Conservation (phyloP, 2,329 filamentous ascomycete genomes). For the Colletotrichum sp. region DNA sequence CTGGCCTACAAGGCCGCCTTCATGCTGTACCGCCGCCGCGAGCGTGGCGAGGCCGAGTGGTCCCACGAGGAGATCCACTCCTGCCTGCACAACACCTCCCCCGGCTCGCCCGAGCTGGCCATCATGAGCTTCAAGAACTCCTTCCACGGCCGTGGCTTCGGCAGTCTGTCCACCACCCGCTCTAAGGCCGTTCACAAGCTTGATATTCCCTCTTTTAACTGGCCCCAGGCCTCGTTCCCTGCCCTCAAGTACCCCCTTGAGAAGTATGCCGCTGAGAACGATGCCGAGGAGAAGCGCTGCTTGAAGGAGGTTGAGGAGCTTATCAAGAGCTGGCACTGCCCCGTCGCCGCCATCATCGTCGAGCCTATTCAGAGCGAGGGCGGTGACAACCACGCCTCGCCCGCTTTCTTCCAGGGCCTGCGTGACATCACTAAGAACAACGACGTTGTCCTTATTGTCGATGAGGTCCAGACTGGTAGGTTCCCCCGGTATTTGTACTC, state of each 20-base stretch:
- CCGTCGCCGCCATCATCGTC: conserved; percentile 75
- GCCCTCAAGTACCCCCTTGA: conserved; percentile 77
- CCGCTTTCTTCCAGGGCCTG: conserved; percentile 78
- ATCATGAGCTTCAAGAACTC: conserved; percentile 80
- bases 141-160: conserved; percentile 85
- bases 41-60: conserved; percentile 77
- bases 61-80: conserved; percentile 70
- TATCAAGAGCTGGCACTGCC: conserved; percentile 70
- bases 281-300: conserved; percentile 73
- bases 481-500: background rate
- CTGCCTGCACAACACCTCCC: conserved; percentile 74
- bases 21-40: conserved; percentile 77
- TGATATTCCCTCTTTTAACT: conserved; percentile 87
- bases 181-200: conserved; percentile 86
- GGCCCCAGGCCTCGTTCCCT: conserved; percentile 86
- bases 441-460: conserved; percentile 77
- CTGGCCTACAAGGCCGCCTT: conserved; percentile 87
- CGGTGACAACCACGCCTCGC: conserved; percentile 83
- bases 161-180: conserved; percentile 77
- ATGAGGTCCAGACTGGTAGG: conserved; percentile 75
- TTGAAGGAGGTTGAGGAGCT: conserved; percentile 75
- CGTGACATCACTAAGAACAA: conserved; percentile 74
- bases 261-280: conserved; percentile 72
- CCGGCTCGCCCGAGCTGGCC: conserved; percentile 75
- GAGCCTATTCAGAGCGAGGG: conserved; percentile 86